Evolutionary conservation across 768 basidiomycete genomes (phyloP).

Genomic region (Trametes villosa): DNA sequence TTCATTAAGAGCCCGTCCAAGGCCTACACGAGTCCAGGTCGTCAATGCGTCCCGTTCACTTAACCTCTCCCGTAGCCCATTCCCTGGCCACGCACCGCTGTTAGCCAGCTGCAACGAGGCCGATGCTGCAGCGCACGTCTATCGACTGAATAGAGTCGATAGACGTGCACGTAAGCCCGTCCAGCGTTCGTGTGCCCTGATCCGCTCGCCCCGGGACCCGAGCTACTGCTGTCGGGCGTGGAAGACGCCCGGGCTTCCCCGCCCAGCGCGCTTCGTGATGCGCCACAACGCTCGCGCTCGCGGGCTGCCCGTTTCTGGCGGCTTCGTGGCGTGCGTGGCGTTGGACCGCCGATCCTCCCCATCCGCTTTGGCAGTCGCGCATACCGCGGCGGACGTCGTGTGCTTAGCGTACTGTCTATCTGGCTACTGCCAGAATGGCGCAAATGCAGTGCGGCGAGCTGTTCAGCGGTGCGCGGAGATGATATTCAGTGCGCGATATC

Average conservation of each 20-base stretch:
- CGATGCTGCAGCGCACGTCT: too few species aligned
- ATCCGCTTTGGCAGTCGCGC: too few species aligned
- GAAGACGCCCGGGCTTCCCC: not conserved
- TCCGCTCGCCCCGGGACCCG: not conserved
- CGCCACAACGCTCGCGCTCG: conserved; percentile 10
- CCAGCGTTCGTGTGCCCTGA: not conserved
- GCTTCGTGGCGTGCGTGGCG: conserved; percentile 6
- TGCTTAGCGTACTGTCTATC: too few species aligned
- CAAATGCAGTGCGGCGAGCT: too few species aligned
- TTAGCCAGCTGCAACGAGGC: too few species aligned
- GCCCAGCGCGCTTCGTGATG: conserved; percentile 3
- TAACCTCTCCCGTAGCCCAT: too few species aligned
- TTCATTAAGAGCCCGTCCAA: too few species aligned
- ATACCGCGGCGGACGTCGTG: too few species aligned
- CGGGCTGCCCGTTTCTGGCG: not conserved
- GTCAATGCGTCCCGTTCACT: too few species aligned
- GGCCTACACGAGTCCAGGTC: too few species aligned
- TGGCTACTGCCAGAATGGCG: too few species aligned
- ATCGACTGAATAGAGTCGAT: not conserved
- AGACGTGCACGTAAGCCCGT: not conserved
- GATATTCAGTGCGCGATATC: not conserved
- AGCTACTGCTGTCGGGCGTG: not conserved
- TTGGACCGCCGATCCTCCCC: not conserved
- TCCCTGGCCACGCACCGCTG: too few species aligned
- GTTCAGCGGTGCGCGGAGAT: not conserved